Conservation (phyloP, 225 moss, liverwort and hornwort genomes). For the Neckera pumila region DNA sequence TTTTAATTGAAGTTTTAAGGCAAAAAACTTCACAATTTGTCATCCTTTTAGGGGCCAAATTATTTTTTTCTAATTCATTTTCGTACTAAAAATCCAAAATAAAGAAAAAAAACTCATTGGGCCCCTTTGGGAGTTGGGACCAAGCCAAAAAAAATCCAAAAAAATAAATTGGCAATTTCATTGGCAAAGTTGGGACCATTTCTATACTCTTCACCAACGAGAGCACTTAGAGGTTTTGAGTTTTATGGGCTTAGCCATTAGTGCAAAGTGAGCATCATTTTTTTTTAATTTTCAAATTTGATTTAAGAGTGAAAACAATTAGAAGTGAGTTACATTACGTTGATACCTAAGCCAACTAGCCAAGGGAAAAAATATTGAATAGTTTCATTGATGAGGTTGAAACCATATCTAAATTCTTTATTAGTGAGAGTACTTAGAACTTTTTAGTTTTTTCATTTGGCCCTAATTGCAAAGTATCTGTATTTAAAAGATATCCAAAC, state of each 20-base stretch:
- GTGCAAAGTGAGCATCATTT: not conserved
- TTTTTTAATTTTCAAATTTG: not conserved
- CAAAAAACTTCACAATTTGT: no score
- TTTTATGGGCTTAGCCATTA: not conserved
- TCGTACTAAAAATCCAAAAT: no score
- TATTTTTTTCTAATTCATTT: no score
- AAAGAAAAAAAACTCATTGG: no score
- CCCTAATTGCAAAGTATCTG: no score
- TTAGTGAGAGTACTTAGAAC: no score
- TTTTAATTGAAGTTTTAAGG: no score
- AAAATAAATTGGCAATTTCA: not conserved
- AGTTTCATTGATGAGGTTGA: not conserved
- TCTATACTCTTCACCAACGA: not conserved
- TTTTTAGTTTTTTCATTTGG: not conserved
- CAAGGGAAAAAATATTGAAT: not conserved
- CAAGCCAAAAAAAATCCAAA: not conserved
- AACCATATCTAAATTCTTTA: not conserved
- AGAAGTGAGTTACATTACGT: not conserved
- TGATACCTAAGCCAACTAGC: fast-evolving
- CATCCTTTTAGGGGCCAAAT: no score
- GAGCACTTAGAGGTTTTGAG: not conserved
- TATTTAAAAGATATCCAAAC: not conserved
- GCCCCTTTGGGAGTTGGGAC: not conserved
- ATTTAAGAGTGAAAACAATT: not conserved
- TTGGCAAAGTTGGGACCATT: not conserved